phyloP scores from a whole-genome alignment of 2,329 filamentous ascomycete species.

The Ascochyta lentis region DNA sequence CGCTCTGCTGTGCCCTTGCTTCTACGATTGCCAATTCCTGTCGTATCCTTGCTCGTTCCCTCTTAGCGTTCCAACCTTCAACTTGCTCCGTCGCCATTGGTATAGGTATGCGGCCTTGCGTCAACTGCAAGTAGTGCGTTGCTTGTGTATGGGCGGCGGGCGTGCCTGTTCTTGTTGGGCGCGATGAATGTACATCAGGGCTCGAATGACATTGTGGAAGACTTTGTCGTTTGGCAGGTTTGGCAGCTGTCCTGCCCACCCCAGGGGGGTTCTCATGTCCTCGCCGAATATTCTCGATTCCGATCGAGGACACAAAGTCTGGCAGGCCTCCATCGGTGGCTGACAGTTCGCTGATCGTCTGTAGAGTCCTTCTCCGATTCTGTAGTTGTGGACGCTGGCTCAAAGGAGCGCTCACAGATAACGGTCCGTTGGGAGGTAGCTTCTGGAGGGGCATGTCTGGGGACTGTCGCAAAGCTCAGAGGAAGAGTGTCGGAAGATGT shows the following conservation, averaged over 20 bases:
- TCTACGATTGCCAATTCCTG: constrained; percentile 24
- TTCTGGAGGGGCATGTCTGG: constrained; percentile 30
- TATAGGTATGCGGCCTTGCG: background rate
- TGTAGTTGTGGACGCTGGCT: constrained; percentile 19
- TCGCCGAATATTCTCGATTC: constrained; percentile 7
- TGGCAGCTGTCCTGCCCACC: constrained; percentile 2
- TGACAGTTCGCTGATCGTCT: constrained; percentile 39
- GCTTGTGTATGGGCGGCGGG: constrained; percentile 2
- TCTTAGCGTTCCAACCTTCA: constrained; percentile 28
- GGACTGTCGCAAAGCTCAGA: background rate
- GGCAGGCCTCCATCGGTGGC: constrained; percentile 19
- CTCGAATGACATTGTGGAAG: constrained; percentile 22
- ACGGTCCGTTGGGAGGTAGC: constrained; percentile 16
- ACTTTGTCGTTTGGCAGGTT: constrained; percentile 23
- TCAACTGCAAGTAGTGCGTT: constrained; percentile 5
- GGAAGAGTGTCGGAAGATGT: too few species aligned
- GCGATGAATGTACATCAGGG: background rate
- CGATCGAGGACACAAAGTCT: constrained; percentile 19
- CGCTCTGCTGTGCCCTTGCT: constrained; percentile 19
- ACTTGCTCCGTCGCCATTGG: constrained; percentile 4
- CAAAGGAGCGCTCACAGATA: background rate
- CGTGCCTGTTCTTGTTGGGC: constrained; percentile 9
- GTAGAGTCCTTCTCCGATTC: constrained; percentile 35
- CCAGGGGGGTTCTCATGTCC: constrained; percentile 5
- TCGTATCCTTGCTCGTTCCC: constrained; percentile 25